These are phyloP conservation scores for Breviolum minutum DNA, from an alignment of 73 alveolate genomes.

Conservation along the genomic window DNA sequence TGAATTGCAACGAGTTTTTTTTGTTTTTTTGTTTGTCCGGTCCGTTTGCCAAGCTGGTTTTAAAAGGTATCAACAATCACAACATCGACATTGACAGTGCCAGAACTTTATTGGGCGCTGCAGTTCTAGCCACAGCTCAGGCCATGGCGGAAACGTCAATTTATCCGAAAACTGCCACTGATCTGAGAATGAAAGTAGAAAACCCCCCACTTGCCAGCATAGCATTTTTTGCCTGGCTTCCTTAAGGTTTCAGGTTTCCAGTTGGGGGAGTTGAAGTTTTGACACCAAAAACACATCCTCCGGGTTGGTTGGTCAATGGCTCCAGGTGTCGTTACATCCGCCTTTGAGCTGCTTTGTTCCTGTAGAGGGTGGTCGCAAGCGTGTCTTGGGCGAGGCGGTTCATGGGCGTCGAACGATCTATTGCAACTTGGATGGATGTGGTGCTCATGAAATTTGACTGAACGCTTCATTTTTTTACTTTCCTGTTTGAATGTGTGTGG, in stretches of 20 bases:
- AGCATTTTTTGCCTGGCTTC: no score
- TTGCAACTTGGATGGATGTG: not conserved
- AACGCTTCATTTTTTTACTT: not conserved
- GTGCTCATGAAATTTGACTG: not conserved
- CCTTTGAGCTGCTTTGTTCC: constrained; percentile 86
- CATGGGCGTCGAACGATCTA: constrained; percentile 44
- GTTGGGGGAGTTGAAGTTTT: not conserved
- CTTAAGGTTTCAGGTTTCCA: no score
- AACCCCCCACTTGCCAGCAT: not conserved
- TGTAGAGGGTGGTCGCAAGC: constrained; percentile 76
- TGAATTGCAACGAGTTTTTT: no score
- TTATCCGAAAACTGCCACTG: no score
- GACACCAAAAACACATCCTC: not conserved
- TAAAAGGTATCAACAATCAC: constrained; percentile 80
- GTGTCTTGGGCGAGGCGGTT: constrained; percentile 60
- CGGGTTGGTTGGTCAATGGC: not conserved
- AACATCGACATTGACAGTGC: constrained; percentile 89
- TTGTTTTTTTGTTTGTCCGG: no score
- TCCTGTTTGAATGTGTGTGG: not conserved
- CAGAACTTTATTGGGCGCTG: constrained; percentile 30
- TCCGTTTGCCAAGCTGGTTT: no score
- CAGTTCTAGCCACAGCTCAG: constrained; percentile 23
- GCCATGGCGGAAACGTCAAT: no score
- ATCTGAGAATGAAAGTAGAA: not conserved
- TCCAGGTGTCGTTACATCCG: not conserved